These are phyloP conservation scores for Pharus latifolius DNA, from an alignment of 176 grass and related monocot genomes.

Conservation along the genomic window DNA sequence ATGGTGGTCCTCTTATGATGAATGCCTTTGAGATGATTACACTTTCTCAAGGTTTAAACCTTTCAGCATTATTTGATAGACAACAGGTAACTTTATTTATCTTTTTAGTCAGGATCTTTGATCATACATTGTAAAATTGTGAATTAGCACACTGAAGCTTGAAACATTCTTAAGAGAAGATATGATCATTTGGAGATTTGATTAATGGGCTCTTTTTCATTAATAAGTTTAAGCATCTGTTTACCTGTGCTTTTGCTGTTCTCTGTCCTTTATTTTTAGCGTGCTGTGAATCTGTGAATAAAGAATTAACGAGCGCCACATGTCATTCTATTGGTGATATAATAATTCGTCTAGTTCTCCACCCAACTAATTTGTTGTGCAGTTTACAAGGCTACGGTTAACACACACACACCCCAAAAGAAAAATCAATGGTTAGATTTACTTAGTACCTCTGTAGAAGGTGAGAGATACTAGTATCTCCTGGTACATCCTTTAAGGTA, in stretches of 20 bases:
- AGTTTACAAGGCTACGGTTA: too few relatives aligned
- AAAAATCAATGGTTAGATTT: too few relatives aligned
- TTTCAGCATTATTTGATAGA: slow-evolving; percentile 92
- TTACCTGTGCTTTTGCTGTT: neutral
- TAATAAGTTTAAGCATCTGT: neutral
- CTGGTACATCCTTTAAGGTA: too few relatives aligned
- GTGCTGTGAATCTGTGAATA: too few relatives aligned
- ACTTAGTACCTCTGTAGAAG: too few relatives aligned
- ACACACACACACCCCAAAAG: too few relatives aligned
- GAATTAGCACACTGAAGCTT: neutral
- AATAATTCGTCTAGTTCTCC: too few relatives aligned
- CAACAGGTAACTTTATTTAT: slow-evolving; percentile 54
- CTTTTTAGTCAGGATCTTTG: neutral
- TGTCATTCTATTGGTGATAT: too few relatives aligned
- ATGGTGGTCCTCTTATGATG: slow-evolving; percentile 82
- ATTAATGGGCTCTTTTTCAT: neutral
- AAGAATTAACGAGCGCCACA: too few relatives aligned
- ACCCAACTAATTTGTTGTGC: too few relatives aligned
- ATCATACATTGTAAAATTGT: neutral
- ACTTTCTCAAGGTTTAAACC: slow-evolving; percentile 86
- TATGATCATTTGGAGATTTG: neutral
- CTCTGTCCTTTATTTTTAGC: too few relatives aligned
- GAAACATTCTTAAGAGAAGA: neutral
- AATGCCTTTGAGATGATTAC: slow-evolving; percentile 99
- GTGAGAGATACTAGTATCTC: too few relatives aligned